These are phyloP conservation scores for Suillus brevipes DNA, from an alignment of 768 basidiomycete species.

Conservation along the genomic window DNA sequence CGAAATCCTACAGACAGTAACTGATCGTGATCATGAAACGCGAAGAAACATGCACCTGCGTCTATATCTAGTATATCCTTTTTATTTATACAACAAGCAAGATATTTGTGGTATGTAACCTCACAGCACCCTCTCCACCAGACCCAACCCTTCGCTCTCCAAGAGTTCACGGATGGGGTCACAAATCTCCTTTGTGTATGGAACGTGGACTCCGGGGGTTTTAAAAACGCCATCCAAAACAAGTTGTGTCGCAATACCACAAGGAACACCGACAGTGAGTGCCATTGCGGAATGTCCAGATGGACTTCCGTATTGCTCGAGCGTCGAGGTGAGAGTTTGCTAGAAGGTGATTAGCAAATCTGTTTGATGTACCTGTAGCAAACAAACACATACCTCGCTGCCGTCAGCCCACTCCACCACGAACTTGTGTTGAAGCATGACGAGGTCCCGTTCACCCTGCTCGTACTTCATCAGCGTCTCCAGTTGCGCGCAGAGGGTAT, in stretches of 20 bases:
- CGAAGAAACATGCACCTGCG: not conserved
- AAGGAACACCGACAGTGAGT: slow-evolving; percentile 86
- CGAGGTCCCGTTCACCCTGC: slow-evolving; percentile 87
- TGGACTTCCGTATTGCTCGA: slow-evolving; percentile 85
- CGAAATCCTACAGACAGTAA: not conserved
- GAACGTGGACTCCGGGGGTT: slow-evolving; percentile 78
- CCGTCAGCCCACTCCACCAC: slow-evolving; percentile 89
- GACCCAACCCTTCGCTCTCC: slow-evolving; percentile 74
- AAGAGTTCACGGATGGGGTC: slow-evolving; percentile 66
- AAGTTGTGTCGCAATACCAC: slow-evolving; percentile 90
- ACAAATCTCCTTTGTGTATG: slow-evolving; percentile 85
- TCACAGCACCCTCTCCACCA: slow-evolving; percentile 70
- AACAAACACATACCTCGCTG: slow-evolving; percentile 45
- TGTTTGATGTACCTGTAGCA: not conserved
- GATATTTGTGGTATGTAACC: not conserved
- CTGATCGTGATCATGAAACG: not conserved
- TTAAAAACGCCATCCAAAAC: slow-evolving; percentile 84
- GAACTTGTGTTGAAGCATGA: slow-evolving; percentile 99
- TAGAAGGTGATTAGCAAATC: slow-evolving; percentile 27
- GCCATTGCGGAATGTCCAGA: slow-evolving; percentile 90
- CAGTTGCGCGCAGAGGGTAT: slow-evolving; percentile 88
- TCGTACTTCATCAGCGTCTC: slow-evolving; percentile 94
- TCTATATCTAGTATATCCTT: not conserved
- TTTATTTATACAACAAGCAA: not conserved
- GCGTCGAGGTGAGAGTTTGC: slow-evolving; percentile 88